A percentile compares a stretch with the other conserved stretches of the same genome.
Conservation (phyloP, 169 alveolate genomes). For the Cyclospora cayetanensis region DNA sequence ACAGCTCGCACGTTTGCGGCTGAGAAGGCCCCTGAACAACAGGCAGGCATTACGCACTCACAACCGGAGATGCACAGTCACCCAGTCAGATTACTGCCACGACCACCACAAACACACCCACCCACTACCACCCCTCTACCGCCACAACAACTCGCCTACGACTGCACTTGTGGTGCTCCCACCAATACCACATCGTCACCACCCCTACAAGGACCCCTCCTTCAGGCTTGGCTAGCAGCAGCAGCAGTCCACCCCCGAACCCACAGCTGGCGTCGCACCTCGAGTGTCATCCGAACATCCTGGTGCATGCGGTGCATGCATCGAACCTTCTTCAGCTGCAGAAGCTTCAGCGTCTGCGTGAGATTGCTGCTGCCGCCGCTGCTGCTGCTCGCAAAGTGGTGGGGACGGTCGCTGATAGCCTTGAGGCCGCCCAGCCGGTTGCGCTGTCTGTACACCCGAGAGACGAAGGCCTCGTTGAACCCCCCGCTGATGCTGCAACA, state of each 20-base stretch:
- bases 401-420: conserved; percentile 76
- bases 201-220: too few species aligned
- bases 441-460: conserved; percentile 71
- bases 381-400: background rate
- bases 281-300: background rate
- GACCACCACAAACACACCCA: too few species aligned
- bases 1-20: conserved; percentile 27
- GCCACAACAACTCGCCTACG: too few species aligned
- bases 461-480: conserved; percentile 76
- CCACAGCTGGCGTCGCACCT: background rate
- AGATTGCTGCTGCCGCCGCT: conserved; percentile 15
- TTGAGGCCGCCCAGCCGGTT: conserved; percentile 75
- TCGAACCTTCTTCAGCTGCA: background rate
- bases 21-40: background rate
- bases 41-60: too few species aligned
- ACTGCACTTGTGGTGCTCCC: too few species aligned
- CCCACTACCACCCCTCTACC: too few species aligned
- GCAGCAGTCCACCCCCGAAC: background rate
- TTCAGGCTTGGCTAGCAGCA: background rate
- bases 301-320: background rate
- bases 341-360: conserved; percentile 10
- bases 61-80: too few species aligned
- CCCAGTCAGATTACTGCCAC: too few species aligned
- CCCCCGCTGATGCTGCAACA: conserved; percentile 50
- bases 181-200: too few species aligned